Evolutionary conservation across 768 basidiomycete genomes (phyloP).

Genomic region (Lactifluus rugatus): DNA sequence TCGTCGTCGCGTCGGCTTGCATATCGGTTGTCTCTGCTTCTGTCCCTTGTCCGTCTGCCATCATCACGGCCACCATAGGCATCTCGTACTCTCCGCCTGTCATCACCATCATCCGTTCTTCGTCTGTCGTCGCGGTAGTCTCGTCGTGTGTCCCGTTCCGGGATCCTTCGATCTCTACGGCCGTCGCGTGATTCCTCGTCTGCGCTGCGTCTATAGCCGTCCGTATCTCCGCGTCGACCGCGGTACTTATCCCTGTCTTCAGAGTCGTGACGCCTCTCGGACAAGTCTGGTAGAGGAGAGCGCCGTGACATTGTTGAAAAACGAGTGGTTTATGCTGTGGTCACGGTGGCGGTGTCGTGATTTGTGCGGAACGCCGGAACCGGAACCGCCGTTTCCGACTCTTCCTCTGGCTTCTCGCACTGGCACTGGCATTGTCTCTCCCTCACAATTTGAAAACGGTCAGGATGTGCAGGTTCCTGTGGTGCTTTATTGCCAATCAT

Average conservation of each 20-base stretch:
- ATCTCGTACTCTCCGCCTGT: background rate
- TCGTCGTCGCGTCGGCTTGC: constrained; percentile 21
- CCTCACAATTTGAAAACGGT: no score
- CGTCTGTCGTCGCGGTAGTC: background rate
- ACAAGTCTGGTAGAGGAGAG: constrained; percentile 11
- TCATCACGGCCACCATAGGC: constrained; percentile 9
- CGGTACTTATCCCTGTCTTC: constrained; percentile 3
- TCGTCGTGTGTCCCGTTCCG: background rate
- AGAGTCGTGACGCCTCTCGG: constrained; percentile 3
- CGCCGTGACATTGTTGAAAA: constrained; percentile 20
- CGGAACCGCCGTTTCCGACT: no score
- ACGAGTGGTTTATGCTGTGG: no score
- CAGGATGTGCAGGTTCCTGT: no score
- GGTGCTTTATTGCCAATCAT: no score
- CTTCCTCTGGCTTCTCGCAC: no score
- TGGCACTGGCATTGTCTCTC: no score
- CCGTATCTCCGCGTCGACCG: background rate
- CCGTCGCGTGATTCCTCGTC: constrained; percentile 3
- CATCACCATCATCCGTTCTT: background rate
- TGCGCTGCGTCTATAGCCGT: background rate
- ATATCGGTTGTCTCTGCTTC: constrained; percentile 21
- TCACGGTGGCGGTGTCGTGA: no score
- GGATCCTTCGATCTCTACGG: background rate
- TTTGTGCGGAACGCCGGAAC: no score
- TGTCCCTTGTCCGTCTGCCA: constrained; percentile 21